phyloP scores from a whole-genome alignment of 2,329 filamentous ascomycete genomes.

The Calonectria multiphialidica region DNA sequence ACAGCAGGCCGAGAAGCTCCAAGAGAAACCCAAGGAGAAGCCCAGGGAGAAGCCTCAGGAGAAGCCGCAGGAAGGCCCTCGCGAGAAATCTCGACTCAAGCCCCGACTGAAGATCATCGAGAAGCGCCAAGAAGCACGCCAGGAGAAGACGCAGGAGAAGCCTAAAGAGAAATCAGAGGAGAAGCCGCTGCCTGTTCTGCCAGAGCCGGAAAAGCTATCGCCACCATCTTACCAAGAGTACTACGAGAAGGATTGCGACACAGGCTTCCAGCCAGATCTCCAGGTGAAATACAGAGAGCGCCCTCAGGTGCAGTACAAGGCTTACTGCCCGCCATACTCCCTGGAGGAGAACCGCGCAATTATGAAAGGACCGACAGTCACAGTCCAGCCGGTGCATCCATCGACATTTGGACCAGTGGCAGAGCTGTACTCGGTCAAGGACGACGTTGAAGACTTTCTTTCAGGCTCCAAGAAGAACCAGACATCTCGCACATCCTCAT shows the following conservation, averaged over 20 bases:
- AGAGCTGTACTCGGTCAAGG: constrained; percentile 36
- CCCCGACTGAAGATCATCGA: background rate
- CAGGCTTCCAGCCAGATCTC: background rate
- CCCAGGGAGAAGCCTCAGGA: constrained; percentile 24
- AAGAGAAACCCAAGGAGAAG: background rate
- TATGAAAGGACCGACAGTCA: constrained; percentile 40
- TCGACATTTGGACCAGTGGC: constrained; percentile 32
- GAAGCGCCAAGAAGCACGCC: background rate
- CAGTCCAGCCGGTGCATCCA: constrained; percentile 36
- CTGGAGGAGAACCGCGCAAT: constrained; percentile 1
- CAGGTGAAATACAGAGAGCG: background rate
- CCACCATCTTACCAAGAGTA: constrained; percentile 5
- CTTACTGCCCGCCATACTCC: background rate
- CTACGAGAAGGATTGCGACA: background rate
- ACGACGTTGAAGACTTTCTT: constrained; percentile 33
- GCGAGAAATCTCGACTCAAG: background rate
- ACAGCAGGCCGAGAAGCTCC: background rate
- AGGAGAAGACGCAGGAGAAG: background rate
- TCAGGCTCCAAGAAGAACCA: constrained; percentile 25
- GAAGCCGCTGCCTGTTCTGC: background rate
- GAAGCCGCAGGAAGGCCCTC: constrained; percentile 6
- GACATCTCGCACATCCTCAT: constrained; percentile 31
- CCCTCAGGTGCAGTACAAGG: background rate
- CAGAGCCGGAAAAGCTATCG: background rate
- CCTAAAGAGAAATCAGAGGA: background rate